Conservation (phyloP, 2,329 filamentous ascomycete genomes). For the Emergomyces africanus region DNA sequence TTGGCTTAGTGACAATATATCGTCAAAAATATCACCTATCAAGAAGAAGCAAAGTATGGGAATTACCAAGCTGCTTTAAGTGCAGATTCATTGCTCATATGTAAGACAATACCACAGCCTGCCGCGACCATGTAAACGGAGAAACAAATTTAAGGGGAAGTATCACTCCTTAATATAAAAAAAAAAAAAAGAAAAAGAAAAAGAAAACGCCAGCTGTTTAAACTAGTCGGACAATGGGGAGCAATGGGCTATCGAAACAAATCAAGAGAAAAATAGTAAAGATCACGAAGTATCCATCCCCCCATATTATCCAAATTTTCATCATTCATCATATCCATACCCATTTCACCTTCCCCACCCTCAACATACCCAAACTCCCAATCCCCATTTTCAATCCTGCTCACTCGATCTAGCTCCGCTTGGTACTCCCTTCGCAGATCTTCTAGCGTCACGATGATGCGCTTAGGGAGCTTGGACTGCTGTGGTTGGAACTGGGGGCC, state of each 20-base stretch:
- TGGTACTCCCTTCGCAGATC: slow-evolving; percentile 85
- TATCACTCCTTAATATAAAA: not conserved
- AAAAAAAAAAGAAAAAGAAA: not conserved
- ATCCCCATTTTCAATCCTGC: slow-evolving; percentile 76
- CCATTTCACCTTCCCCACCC: not conserved
- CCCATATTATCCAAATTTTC: slow-evolving; percentile 1
- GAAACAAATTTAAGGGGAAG: not conserved
- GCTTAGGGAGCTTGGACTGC: slow-evolving; percentile 37
- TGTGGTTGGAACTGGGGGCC: not conserved
- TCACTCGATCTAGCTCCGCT: slow-evolving; percentile 74
- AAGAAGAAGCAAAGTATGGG: not conserved
- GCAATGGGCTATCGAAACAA: not conserved
- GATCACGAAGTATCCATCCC: slow-evolving; percentile 7
- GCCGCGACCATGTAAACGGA: not conserved
- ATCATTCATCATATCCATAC: slow-evolving; percentile 1
- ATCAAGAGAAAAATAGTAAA: not conserved
- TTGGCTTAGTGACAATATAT: not conserved
- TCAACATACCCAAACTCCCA: slow-evolving; percentile 54
- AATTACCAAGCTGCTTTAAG: not conserved
- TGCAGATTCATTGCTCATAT: not conserved
- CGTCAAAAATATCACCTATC: not conserved
- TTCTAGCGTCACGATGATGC: slow-evolving; percentile 70
- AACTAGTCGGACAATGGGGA: not conserved
- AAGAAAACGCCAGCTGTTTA: not conserved
- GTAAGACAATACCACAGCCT: not conserved